Evolutionary conservation across 192 early-diverging fungal genomes (phyloP).

Genomic region (Mortierella antarctica): DNA sequence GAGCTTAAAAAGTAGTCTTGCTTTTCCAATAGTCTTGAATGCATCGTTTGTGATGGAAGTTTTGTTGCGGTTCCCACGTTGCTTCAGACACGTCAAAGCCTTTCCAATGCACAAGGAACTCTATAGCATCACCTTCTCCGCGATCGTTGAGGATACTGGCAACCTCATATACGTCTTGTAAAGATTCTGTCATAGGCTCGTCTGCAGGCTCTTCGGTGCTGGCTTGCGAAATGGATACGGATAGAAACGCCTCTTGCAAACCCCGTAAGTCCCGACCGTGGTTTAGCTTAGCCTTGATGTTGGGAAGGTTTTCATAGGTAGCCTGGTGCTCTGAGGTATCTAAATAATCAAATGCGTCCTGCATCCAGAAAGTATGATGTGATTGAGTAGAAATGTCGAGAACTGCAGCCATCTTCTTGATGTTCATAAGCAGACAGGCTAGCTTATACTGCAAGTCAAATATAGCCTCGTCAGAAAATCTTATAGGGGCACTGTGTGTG

Average conservation of each 20-base stretch:
- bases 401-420: not conserved
- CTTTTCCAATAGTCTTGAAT: too few relatives aligned
- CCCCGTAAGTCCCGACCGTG: not conserved
- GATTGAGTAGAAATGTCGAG: not conserved
- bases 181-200: too few relatives aligned
- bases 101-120: too few relatives aligned
- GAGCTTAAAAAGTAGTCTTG: too few relatives aligned
- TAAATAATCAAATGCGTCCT: conserved; percentile 2
- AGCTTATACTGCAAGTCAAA: not conserved
- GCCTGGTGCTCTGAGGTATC: conserved; percentile 1
- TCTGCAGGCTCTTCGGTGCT: too few relatives aligned
- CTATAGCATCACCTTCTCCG: too few relatives aligned
- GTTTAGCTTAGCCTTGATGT: conserved; percentile 3
- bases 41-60: too few relatives aligned
- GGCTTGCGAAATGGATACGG: too few relatives aligned
- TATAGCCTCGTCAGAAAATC: not conserved
- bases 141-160: too few relatives aligned
- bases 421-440: not conserved
- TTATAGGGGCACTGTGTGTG: not conserved
- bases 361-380: conserved; percentile 1
- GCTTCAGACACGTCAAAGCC: too few relatives aligned
- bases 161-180: too few relatives aligned
- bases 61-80: too few relatives aligned
- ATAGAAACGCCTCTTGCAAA: conserved; percentile 4
- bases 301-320: conserved; percentile 6